Percentiles rank a stretch among this genome's conserved stretches.
Conservation (phyloP, 2,329 filamentous ascomycete species). For the Aspergillus sergii region DNA sequence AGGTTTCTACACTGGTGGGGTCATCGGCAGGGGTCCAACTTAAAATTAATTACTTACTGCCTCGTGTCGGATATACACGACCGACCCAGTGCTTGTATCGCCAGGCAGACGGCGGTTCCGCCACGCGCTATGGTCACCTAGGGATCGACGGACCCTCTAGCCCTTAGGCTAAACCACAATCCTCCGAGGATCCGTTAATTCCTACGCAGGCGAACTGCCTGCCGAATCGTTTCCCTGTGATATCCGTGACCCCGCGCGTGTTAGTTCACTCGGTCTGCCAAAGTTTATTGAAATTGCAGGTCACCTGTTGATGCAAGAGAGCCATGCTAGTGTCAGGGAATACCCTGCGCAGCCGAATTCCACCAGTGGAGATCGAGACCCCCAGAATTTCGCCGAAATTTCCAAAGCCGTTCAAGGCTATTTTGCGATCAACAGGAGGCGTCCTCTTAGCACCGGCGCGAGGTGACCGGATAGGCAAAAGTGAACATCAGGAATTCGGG, state of each 20-base stretch:
- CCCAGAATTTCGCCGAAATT: conserved; percentile 2
- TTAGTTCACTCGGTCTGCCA: background rate
- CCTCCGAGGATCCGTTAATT: background rate
- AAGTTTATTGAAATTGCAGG: conserved; percentile 4
- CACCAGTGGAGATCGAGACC: background rate
- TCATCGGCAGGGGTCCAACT: conserved; percentile 13
- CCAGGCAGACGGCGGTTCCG: background rate
- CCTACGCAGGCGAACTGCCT: background rate
- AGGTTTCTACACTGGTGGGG: background rate
- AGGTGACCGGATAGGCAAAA: background rate
- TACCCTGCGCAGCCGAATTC: background rate
- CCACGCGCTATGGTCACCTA: background rate
- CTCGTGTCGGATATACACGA: background rate
- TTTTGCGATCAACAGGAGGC: conserved; percentile 7
- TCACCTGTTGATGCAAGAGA: background rate
- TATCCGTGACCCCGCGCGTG: background rate
- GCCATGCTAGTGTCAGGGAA: background rate
- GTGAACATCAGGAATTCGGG: conserved; percentile 9
- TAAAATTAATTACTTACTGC: conserved; percentile 4
- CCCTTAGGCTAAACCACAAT: background rate
- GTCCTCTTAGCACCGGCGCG: background rate
- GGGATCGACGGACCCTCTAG: background rate
- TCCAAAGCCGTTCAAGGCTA: background rate
- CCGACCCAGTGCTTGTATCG: background rate
- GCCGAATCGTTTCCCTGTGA: background rate